Evolutionary conservation across 306 rosid species (phyloP), one percentile per base, ranked within the genome.

Genomic region (Senna siamea): DNA sequence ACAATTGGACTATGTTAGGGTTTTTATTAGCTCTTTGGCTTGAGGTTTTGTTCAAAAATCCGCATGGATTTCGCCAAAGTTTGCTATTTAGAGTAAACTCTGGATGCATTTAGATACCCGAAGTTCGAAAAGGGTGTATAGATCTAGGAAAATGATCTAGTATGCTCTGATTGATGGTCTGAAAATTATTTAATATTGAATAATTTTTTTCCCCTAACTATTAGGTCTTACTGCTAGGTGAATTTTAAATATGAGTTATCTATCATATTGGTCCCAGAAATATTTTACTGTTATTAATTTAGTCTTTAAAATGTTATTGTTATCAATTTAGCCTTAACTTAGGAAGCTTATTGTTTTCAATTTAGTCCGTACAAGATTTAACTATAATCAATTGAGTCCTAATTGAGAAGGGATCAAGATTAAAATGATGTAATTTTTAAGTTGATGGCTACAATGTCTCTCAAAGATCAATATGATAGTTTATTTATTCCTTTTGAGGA

Each of bases 1-100:
- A 47, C 74, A 46, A 37, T 63, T 65, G 3, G 0, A 48, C 47
- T 55, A 2, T 52, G 50, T 76, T 76, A 66, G 81, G 79, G 87
- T 79, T 83, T n/a, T 72, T 26, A 4, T 47, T 69, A 48, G 19
- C 35, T 74, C 32, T 38, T 20, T 12, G 41, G 43, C 64, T 55
- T 20, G 44, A 7, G 30, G 35, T 61, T 18, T 69, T 43, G 17
- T 63, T 81, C 34, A 5, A 20, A 4, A 46, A 32, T 69, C 54
- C 5, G 8, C 44, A 13, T 51, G 62, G 4, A 48, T 65, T 65
- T 48, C 37, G 18, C 6, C 19, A 46, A 56, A 32, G 34, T 12
- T 4, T 41, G 6, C 30, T 3, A 18, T 37, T 70, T 14, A 4
- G 67, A 7, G 19, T 41, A 32, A 34, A 59, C 56, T 63, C 4